phyloP scores from a whole-genome alignment of 345 rosid genomes.

The Fremontodendron californicum region DNA sequence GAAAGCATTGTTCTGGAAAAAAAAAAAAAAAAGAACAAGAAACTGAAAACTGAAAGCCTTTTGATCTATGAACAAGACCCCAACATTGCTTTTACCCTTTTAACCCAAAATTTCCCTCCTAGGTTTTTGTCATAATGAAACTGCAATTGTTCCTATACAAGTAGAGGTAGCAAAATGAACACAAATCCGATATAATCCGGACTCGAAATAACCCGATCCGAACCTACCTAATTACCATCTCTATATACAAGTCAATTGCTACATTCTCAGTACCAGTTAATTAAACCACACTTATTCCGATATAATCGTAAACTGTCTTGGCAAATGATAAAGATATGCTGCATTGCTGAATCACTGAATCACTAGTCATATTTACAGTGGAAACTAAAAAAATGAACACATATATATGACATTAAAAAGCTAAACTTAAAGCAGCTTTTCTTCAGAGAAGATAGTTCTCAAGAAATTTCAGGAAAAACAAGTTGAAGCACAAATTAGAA shows the following conservation, averaged over 20 bases:
- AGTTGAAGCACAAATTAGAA: conserved; percentile 8
- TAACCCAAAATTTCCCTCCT: no score
- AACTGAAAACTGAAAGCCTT: no score
- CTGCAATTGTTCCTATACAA: neutral
- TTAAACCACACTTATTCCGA: neutral
- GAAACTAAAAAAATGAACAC: neutral
- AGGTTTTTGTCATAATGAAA: no score
- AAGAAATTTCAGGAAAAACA: neutral
- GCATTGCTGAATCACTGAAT: neutral
- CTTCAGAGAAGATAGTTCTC: conserved; percentile 2
- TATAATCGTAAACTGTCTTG: no score
- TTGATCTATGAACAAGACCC: no score
- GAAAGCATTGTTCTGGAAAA: neutral
- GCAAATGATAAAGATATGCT: neutral
- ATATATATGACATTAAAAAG: neutral
- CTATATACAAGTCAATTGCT: neutral
- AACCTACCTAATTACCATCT: no score
- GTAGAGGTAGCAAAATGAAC: no score
- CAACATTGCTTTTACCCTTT: no score
- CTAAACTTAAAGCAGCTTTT: conserved; percentile 1
- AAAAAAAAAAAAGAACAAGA: neutral
- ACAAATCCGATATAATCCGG: no score
- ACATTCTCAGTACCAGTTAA: neutral
- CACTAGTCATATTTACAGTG: neutral
- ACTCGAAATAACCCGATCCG: no score